Evolutionary conservation across 2,329 filamentous ascomycete genomes (phyloP), one percentile per base, ranked within the genome.

Genomic region (Xylariaceae sp.): DNA sequence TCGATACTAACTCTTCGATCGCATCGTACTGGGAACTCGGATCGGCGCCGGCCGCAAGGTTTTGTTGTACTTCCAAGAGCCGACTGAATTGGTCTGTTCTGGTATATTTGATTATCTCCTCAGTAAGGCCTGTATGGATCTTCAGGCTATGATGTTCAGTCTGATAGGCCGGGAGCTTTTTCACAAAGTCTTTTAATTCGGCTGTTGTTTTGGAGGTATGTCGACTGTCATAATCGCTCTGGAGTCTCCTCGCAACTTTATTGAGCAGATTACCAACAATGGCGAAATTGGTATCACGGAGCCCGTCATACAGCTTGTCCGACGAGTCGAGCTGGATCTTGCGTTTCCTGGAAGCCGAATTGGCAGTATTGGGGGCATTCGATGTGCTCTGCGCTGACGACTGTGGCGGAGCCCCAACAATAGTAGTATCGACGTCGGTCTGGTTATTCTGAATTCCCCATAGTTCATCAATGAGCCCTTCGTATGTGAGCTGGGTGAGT

Each of bases 71-170:
- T 67, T 97, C 93, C 2, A 98, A 73, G 30, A 89, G 72, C 46
- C 87, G 85, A 50, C 85, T 87, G 69, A 98, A 98, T 43, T 87
- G 79, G 56, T 97, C 91, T 15, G 88, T 86, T 38, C 87, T 80
- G 1, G 93, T 98, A 55, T 89, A 81, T 59, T 94, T 93, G 73
- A 95, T 90, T 40, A 98, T 93, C 52, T 96, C 91, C 66, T 97
- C 93, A 1, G 90, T 89, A 34, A 98, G 76, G 7, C 86, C 87
- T 2, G 90, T 95, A 59, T 98, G 93, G 22, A 91, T 79, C 49
- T 93, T 89, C n/a, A 95, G 71, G 56, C 87, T 94, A 52, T 91
- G 85, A 57, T 96, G 89, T 62, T 98, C 93, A 35, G 89, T 84
- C 65, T 97, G 91, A 55, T 94, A 95, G 9, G 83, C 84, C 0